Evolutionary conservation across 2,329 filamentous ascomycete genomes (phyloP).

Genomic region (Capronia americana): DNA sequence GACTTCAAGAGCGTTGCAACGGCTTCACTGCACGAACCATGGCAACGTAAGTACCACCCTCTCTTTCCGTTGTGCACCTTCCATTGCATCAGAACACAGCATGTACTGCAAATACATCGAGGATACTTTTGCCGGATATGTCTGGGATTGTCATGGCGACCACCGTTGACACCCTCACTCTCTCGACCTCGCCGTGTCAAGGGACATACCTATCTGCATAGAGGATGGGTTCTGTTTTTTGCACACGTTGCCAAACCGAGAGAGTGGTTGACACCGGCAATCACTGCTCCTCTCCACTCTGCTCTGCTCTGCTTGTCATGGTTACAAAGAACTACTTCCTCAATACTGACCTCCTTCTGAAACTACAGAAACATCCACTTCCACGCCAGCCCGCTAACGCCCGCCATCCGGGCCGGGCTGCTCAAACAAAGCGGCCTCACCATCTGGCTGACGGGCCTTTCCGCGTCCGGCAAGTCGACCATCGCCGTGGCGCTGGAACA

Average conservation of each 20-base stretch:
- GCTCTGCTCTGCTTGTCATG: neutral
- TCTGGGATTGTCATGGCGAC: slow-evolving; percentile 14
- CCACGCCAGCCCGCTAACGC: slow-evolving; percentile 53
- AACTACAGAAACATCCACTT: slow-evolving; percentile 53
- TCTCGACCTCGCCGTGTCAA: neutral
- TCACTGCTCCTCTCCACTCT: neutral
- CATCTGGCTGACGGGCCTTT: slow-evolving; percentile 97
- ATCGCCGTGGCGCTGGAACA: slow-evolving; percentile 96
- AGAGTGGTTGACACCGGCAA: too few species aligned
- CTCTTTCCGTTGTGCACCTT: slow-evolving; percentile 13
- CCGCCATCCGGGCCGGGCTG: slow-evolving; percentile 49
- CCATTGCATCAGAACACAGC: slow-evolving; percentile 26
- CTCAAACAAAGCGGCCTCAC: slow-evolving; percentile 90
- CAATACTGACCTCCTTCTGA: slow-evolving; percentile 19
- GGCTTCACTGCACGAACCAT: slow-evolving; percentile 36
- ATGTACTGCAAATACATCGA: slow-evolving; percentile 4
- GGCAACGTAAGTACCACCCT: slow-evolving; percentile 45
- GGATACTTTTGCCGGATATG: slow-evolving; percentile 23
- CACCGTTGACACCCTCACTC: neutral
- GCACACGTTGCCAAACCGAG: neutral
- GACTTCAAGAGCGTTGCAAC: slow-evolving; percentile 6
- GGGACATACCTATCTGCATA: neutral
- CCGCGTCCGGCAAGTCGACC: slow-evolving; percentile 95
- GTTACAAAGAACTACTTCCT: neutral
- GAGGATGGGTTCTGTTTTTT: neutral